phyloP scores from a whole-genome alignment of 495 filamentous ascomycete genomes.

The Penicillium tannophilum region DNA sequence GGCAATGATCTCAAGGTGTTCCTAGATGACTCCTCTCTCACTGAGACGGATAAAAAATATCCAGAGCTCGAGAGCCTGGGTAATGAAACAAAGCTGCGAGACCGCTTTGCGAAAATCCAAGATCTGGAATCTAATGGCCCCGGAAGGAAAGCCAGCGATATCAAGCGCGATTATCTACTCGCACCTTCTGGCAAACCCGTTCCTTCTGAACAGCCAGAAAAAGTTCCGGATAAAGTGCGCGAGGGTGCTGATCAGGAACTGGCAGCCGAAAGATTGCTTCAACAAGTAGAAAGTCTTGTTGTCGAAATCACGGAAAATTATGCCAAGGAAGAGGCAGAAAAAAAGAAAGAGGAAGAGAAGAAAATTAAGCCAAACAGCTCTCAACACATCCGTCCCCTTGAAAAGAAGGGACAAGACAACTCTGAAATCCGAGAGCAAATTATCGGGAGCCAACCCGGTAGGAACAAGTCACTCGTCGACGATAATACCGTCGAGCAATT shows the following conservation, averaged over 20 bases:
- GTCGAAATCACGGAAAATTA: not conserved
- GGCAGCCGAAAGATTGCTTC: not conserved
- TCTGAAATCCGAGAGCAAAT: no score
- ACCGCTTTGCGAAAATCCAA: not conserved
- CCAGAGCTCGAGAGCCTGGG: not conserved
- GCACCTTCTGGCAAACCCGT: no score
- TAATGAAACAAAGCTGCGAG: not conserved
- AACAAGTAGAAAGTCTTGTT: not conserved
- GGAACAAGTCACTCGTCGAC: not conserved
- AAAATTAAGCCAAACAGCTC: no score
- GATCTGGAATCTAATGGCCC: not conserved
- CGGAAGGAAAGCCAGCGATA: not conserved
- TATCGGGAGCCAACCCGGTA: no score
- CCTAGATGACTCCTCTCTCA: not conserved
- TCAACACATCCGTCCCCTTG: no score
- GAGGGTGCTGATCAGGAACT: not conserved
- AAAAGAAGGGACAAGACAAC: no score
- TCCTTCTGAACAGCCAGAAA: not conserved
- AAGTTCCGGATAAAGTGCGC: not conserved
- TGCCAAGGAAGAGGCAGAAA: not conserved
- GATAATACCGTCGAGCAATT: not conserved
- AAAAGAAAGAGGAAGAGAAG: no score
- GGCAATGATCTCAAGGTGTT: not conserved
- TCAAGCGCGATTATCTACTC: not conserved
- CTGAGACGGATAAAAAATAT: not conserved